phyloP scores from a whole-genome alignment of 768 basidiomycete genomes.

The Neoboletus subvelutipes region DNA sequence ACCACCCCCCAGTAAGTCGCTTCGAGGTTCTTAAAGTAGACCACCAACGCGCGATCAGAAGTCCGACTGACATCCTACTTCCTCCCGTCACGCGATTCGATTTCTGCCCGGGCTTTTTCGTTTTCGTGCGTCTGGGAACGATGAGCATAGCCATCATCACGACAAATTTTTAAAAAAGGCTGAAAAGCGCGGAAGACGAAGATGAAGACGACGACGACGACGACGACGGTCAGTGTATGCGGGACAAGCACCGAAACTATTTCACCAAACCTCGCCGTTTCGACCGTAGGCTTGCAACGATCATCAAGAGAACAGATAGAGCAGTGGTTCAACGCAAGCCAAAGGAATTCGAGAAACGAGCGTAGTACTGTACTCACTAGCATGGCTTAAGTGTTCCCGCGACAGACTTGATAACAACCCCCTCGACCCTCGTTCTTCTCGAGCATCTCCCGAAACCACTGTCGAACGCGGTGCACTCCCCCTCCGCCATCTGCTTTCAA shows the following conservation, averaged over 20 bases:
- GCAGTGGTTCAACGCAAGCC: neutral
- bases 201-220: no score
- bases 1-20: neutral
- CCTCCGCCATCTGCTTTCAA: constrained; percentile 14
- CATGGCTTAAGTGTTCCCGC: constrained; percentile 34
- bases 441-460: constrained; percentile 9
- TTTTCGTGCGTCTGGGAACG: no score
- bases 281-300: neutral
- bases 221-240: no score
- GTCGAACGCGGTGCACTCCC: constrained; percentile 15
- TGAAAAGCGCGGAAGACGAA: no score
- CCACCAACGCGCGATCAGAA: neutral
- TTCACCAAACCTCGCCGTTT: neutral
- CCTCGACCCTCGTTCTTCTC: constrained; percentile 25
- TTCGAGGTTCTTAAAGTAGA: neutral
- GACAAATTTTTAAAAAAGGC: no score
- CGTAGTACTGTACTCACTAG: constrained; percentile 19
- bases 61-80: no score
- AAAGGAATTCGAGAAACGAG: neutral
- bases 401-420: constrained; percentile 27
- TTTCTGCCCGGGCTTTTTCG: no score
- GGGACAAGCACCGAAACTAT: no score
- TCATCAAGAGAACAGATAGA: neutral
- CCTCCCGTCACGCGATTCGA: no score
- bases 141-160: no score